Evolutionary conservation across 352 stramenopile genomes (phyloP).

Genomic region (Phytophthora sansomeana): DNA sequence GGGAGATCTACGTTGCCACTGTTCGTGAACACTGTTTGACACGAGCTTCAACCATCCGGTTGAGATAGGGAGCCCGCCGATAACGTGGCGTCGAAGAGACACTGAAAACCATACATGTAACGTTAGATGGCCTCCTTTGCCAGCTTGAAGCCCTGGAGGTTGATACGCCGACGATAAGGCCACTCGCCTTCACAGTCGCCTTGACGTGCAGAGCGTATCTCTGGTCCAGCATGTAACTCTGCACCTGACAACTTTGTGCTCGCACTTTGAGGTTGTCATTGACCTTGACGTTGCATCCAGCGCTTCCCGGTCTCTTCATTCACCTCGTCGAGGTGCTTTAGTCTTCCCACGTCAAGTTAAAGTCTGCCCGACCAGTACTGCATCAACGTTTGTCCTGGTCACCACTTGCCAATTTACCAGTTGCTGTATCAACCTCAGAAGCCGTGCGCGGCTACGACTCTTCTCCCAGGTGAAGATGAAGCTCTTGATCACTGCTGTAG

Average conservation of each 20-base stretch:
- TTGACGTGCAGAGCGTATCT: constrained; percentile 3
- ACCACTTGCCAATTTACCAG: constrained; percentile 26
- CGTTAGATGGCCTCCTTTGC: background rate
- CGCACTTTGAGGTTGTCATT: background rate
- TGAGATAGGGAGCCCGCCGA: background rate
- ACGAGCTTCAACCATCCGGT: no score
- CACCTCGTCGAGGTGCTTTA: background rate
- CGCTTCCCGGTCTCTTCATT: background rate
- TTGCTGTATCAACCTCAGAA: constrained; percentile 15
- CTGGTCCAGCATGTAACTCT: background rate
- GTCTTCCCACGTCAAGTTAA: constrained; percentile 7
- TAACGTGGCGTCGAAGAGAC: constrained; percentile 20
- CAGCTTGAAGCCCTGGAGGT: constrained; percentile 2
- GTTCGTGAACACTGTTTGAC: no score
- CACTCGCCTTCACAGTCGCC: constrained; percentile 7
- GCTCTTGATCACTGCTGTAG: constrained; percentile 12
- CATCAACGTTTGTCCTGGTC: background rate
- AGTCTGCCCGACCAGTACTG: background rate
- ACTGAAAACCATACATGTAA: no score
- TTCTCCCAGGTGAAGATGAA: no score
- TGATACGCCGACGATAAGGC: background rate
- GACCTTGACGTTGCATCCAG: background rate
- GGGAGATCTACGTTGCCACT: no score
- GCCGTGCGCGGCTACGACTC: constrained; percentile 9
- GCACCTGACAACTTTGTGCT: background rate